Percentiles rank a stretch among this genome's conserved stretches.
Evolutionary conservation across 2,329 filamentous ascomycete genomes (phyloP).

Genomic region (Escovopsis sp.): DNA sequence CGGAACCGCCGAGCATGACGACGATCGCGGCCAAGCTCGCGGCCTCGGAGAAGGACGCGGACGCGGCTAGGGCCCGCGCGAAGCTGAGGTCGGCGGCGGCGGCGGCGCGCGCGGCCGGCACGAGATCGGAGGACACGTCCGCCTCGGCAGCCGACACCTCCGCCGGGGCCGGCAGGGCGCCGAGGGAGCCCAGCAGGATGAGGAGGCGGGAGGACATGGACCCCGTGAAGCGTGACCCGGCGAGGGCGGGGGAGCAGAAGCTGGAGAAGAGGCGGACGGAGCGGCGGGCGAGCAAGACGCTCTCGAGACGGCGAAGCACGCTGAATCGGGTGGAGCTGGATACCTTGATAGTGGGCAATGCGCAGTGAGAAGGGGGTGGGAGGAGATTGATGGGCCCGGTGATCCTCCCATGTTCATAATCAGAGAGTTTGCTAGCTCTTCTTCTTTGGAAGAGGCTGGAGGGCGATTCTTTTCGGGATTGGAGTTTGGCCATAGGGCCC

Average conservation of each 20-base stretch:
- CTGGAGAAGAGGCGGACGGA: conserved; percentile 34
- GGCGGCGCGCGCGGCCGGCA: conserved; percentile 13
- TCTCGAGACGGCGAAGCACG: conserved; percentile 56
- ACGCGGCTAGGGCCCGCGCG: conserved; percentile 46
- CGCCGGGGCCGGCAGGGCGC: background rate
- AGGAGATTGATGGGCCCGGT: too few relatives aligned
- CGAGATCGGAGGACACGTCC: too few relatives aligned
- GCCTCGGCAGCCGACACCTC: too few relatives aligned
- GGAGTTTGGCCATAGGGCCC: too few relatives aligned
- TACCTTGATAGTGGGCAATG: conserved; percentile 38
- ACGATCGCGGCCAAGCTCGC: conserved; percentile 49
- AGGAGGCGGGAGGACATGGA: conserved; percentile 15
- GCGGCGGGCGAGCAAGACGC: conserved; percentile 36
- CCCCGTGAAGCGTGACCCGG: conserved; percentile 20
- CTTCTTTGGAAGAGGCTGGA: too few relatives aligned
- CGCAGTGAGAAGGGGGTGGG: conserved; percentile 23
- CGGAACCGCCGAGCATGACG: conserved; percentile 46
- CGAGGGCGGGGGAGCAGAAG: conserved; percentile 5
- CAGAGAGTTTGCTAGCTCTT: too few relatives aligned
- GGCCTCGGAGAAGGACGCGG: conserved; percentile 48
- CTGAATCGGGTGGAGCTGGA: conserved; percentile 63
- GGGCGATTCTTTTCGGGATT: too few relatives aligned
- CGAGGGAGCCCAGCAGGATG: too few relatives aligned
- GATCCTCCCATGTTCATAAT: too few relatives aligned
- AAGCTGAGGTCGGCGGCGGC: conserved; percentile 44